A percentile compares a stretch with the other conserved stretches of the same genome.
Evolutionary conservation across 2,329 filamentous ascomycete species (phyloP).

Genomic region (Penicillium janthinellum): DNA sequence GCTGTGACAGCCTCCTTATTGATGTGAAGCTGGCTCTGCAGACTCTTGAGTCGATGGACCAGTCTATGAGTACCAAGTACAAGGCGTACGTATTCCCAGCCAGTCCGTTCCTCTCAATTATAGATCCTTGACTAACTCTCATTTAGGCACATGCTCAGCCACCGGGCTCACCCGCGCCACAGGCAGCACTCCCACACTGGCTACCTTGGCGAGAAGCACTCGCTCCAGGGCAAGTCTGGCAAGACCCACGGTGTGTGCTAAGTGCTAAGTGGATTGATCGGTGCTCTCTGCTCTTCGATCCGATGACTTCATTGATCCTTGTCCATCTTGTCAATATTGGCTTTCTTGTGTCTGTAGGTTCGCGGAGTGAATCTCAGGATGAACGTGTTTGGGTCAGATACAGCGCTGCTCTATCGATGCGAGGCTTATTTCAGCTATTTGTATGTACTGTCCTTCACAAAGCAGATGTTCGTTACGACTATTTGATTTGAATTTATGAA

Average conservation of each 20-base stretch:
- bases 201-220: constrained; percentile 76
- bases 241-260: constrained; percentile 90
- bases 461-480: constrained; percentile 7
- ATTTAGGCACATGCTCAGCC: constrained; percentile 54
- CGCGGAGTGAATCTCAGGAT: not conserved
- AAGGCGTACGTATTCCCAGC: constrained; percentile 55
- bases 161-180: constrained; percentile 58
- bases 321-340: not conserved
- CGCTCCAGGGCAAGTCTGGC: constrained; percentile 82
- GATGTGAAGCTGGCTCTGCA: constrained; percentile 79
- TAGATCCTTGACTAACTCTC: not conserved
- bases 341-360: not conserved
- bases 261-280: constrained; percentile 57
- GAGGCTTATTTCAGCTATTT: not conserved
- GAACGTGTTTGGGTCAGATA: not conserved
- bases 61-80: constrained; percentile 68
- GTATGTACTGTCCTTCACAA: constrained; percentile 4
- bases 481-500: constrained; percentile 4
- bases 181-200: constrained; percentile 54
- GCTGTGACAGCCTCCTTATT: constrained; percentile 75
- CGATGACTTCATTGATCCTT: not conserved
- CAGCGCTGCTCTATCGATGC: not conserved
- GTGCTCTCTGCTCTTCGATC: not conserved
- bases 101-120: not conserved
- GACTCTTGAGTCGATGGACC: constrained; percentile 73